Conservation (phyloP, 75 land plant genomes). For the Cunninghamia lanceolata region DNA sequence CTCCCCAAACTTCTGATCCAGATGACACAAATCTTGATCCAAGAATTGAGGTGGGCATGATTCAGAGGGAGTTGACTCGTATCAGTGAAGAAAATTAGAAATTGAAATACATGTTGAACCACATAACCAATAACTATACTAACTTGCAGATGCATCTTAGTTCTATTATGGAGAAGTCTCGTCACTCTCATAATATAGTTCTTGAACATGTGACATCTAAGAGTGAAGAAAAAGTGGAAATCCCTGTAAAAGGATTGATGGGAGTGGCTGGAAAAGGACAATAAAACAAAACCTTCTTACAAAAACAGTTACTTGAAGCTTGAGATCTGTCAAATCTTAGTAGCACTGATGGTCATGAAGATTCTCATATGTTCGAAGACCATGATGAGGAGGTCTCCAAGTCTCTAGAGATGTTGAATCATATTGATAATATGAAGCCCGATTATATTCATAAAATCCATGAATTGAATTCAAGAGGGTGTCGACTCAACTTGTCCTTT, state of each 20-base stretch:
- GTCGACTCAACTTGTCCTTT: too few species aligned
- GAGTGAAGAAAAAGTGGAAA: background rate
- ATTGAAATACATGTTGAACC: background rate
- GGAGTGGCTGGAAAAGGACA: background rate
- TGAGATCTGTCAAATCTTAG: background rate
- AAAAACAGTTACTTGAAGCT: background rate
- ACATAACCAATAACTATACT: background rate
- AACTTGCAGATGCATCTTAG: background rate
- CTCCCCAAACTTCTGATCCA: background rate
- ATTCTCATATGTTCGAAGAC: constrained; percentile 1
- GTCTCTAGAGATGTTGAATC: background rate
- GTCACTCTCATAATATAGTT: too few species aligned
- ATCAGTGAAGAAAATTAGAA: constrained; percentile 6
- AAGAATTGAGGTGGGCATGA: background rate
- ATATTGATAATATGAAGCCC: background rate
- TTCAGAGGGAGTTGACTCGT: background rate
- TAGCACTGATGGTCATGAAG: background rate
- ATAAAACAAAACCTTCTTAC: background rate
- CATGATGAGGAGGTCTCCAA: constrained; percentile 1
- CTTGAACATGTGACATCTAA: background rate
- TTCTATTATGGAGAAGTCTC: background rate
- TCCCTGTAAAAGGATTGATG: background rate
- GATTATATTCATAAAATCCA: background rate
- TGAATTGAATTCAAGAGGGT: background rate
- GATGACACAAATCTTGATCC: background rate